Conservation (phyloP, 192 early-diverging fungal species). For the Linnemannia schmuckeri region DNA sequence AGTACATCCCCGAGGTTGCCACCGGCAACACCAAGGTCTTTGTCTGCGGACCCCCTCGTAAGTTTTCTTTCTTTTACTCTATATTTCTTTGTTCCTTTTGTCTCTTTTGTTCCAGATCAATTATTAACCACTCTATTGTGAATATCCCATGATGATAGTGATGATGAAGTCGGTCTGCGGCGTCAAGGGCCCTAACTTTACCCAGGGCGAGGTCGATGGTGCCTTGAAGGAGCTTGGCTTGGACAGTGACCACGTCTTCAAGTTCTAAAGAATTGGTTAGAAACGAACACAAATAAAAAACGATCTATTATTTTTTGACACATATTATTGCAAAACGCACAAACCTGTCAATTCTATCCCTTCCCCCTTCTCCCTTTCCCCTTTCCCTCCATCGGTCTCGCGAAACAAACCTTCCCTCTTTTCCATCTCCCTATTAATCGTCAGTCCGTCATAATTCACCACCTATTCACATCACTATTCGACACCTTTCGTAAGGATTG, state of each 20-base stretch:
- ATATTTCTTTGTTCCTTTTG: neutral
- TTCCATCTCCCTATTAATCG: neutral
- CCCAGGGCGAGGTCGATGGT: slow-evolving; percentile 88
- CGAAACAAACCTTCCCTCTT: neutral
- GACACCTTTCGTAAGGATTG: neutral
- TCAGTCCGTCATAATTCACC: neutral
- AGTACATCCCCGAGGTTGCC: slow-evolving; percentile 74
- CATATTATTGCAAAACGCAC: neutral
- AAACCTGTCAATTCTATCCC: too few relatives aligned
- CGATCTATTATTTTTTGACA: neutral
- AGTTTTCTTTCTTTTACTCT: neutral
- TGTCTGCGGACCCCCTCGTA: slow-evolving; percentile 50
- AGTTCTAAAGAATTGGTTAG: slow-evolving; percentile 69
- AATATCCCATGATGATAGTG: slow-evolving; percentile 36
- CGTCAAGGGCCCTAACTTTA: slow-evolving; percentile 82
- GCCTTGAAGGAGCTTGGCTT: slow-evolving; percentile 87
- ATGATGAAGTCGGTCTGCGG: slow-evolving; percentile 84
- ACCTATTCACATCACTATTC: neutral
- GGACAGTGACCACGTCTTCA: slow-evolving; percentile 81
- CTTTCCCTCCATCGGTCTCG: neutral
- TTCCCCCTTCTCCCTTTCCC: neutral
- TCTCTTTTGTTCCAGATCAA: slow-evolving; percentile 11
- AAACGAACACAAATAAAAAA: neutral
- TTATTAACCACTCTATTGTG: neutral
- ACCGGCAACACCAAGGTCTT: slow-evolving; percentile 64